Base-by-base conservation (phyloP, 2,329 filamentous ascomycete genomes). In the Phaeosphaeria sp. region DNA sequence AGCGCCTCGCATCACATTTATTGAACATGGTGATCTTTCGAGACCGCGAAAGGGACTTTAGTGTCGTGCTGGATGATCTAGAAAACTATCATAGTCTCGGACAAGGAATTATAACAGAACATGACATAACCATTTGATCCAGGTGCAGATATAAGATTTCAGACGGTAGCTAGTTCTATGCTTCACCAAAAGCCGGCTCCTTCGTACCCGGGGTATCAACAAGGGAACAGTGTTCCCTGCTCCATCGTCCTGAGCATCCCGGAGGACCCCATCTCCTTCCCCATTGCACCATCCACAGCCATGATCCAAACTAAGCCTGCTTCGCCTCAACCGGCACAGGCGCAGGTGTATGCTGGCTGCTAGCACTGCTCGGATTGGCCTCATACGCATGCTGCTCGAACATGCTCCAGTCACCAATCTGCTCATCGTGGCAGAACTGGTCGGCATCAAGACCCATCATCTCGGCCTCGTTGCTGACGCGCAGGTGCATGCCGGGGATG, bases 381-480 rank as follows among this genome's bases (percentile, higher is more conserved):
- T 65, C 51, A 46, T 68, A 64, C 17, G 67, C 46, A 42, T 72
- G 64, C 46, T 74, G 71, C 33, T 75, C 66, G 55, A 72, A 60
- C 49, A 82, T 72, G 30, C 70, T 79, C 78, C 82, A 83, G 56
- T 84, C 82, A 15, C 82, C 82, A 68, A 87, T 85, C 72, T 84
- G 80, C 75, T 86, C 84, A 72, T 86, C 84, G 47, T 85, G 83
- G 43, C 82, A 78, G 72, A 87, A 86, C 67, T 85, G 82, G 41
- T 85, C 81, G 6, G 81, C 63, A 63, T 86, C 84, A 25, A 86
- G 68, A 18, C 85, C 84, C 52, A 82, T 77, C 75, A 84, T 83
- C 72, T 86, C 84, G 3, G 77, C 81, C 67, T 86, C 83, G 58
- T 85, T 83, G 57, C 76, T 79, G 50, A 86, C 83, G 44, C 84